A percentile compares a stretch with the other conserved stretches of the same genome.
Evolutionary conservation across 768 basidiomycete genomes (phyloP).

Genomic region (Lactifluus subvellereus): DNA sequence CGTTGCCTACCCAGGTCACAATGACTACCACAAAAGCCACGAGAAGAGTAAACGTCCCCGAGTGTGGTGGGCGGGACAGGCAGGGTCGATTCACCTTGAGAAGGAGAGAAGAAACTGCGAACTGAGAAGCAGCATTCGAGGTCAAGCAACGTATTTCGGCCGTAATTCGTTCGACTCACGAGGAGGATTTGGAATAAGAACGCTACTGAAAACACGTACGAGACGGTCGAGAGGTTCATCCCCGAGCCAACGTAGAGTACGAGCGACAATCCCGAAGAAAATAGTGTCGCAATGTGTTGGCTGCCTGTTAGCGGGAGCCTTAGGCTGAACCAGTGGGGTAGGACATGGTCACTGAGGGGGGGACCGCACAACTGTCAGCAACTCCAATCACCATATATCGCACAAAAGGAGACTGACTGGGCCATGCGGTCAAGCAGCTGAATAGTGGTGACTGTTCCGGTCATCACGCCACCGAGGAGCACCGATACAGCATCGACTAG

Average conservation of each 20-base stretch:
- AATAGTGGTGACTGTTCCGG: slow-evolving; percentile 19
- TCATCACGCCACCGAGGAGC: slow-evolving; percentile 23
- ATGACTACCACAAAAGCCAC: slow-evolving; percentile 19
- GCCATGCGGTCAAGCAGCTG: slow-evolving; percentile 23
- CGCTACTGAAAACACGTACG: slow-evolving; percentile 24
- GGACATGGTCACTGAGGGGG: slow-evolving; percentile 17
- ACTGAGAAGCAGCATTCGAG: slow-evolving; percentile 1
- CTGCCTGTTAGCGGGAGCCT: slow-evolving; percentile 21
- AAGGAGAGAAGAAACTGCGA: slow-evolving; percentile 18
- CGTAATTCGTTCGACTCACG: slow-evolving; percentile 5
- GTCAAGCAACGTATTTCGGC: background rate
- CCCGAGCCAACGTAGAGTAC: slow-evolving; percentile 23
- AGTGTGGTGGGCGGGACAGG: slow-evolving; percentile 21
- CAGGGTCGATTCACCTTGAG: slow-evolving; percentile 21
- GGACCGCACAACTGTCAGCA: background rate
- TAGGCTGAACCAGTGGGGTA: slow-evolving; percentile 21
- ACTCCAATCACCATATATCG: background rate
- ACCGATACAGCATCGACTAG: slow-evolving; percentile 22
- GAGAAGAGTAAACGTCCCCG: slow-evolving; percentile 14
- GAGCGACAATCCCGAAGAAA: slow-evolving; percentile 17
- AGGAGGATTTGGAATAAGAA: slow-evolving; percentile 23
- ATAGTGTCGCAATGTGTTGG: slow-evolving; percentile 15
- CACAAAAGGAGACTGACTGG: background rate
- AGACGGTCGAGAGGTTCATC: slow-evolving; percentile 21
- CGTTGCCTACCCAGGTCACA: slow-evolving; percentile 20